These are phyloP conservation scores for Sugiyamaella xylanicola DNA, from an alignment of 1,139 yeast species.

Conservation along the genomic window DNA sequence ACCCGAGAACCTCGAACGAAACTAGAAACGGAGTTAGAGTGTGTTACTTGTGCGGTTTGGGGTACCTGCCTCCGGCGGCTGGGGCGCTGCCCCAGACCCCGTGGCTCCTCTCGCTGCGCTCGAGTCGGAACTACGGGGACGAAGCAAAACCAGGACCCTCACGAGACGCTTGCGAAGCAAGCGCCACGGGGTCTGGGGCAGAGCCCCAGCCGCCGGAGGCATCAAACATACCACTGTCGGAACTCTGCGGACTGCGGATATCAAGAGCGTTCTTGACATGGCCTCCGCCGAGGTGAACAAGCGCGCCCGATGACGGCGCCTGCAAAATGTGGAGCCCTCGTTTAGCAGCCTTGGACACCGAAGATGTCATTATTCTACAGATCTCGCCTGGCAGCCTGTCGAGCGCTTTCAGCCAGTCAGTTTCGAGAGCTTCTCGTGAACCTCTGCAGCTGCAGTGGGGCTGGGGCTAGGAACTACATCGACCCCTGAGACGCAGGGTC, in stretches of 20 bases:
- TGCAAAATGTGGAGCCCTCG: slow-evolving; percentile 22
- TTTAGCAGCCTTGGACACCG: slow-evolving; percentile 3
- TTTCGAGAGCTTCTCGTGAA: neutral
- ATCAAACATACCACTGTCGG: slow-evolving; percentile 11
- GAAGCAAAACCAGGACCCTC: too few relatives aligned
- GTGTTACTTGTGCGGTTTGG: neutral
- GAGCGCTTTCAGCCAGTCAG: slow-evolving; percentile 2
- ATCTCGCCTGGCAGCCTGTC: neutral
- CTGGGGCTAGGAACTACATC: neutral
- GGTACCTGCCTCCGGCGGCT: neutral
- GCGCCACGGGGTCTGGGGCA: neutral
- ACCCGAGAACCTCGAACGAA: slow-evolving; percentile 43
- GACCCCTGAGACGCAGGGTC: neutral
- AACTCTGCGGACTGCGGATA: slow-evolving; percentile 12
- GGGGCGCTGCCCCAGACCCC: neutral
- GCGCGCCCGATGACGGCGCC: slow-evolving; percentile 23
- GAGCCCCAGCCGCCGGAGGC: slow-evolving; percentile 1
- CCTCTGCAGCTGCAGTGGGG: neutral
- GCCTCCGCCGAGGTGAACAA: slow-evolving; percentile 21
- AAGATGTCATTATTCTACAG: neutral
- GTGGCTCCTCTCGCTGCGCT: neutral
- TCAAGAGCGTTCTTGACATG: slow-evolving; percentile 17
- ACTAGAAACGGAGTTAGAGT: slow-evolving; percentile 38
- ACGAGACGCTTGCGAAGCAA: too few relatives aligned
- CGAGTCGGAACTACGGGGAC: too few relatives aligned